These are phyloP conservation scores for Ustulina deusta DNA, from an alignment of 2,329 filamentous ascomycete species.

Conservation along the genomic window DNA sequence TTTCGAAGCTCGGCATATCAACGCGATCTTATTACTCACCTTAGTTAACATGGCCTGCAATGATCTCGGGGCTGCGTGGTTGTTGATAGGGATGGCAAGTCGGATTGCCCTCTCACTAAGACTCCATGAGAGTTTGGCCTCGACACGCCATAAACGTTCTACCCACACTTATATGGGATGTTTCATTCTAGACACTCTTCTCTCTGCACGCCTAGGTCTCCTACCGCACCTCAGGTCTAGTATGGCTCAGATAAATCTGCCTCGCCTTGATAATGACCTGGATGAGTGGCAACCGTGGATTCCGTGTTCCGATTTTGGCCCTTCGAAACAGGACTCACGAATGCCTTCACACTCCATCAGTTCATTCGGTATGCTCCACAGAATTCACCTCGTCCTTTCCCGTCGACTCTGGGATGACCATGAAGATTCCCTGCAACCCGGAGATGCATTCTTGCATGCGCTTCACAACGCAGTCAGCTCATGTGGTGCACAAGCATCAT, in stretches of 20 bases:
- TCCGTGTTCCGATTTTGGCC: constrained; percentile 59
- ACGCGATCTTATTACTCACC: constrained; percentile 69
- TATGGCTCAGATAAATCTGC: constrained; percentile 59
- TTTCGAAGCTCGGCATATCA: constrained; percentile 65
- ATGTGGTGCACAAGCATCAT: constrained; percentile 24
- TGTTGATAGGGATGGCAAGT: constrained; percentile 73
- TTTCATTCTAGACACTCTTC: constrained; percentile 70
- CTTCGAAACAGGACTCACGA: constrained; percentile 33
- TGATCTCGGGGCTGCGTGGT: constrained; percentile 70
- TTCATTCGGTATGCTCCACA: constrained; percentile 41
- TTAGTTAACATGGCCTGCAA: constrained; percentile 72
- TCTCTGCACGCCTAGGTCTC: constrained; percentile 64
- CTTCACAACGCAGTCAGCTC: constrained; percentile 36
- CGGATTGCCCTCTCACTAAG: constrained; percentile 62
- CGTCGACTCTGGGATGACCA: constrained; percentile 21
- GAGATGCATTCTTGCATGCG: constrained; percentile 34
- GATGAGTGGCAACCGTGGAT: constrained; percentile 83
- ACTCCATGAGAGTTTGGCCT: constrained; percentile 50
- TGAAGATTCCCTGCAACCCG: constrained; percentile 6
- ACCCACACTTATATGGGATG: constrained; percentile 67
- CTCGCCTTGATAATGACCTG: constrained; percentile 71
- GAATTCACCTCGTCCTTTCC: constrained; percentile 40
- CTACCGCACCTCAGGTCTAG: constrained; percentile 62
- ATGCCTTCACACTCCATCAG: constrained; percentile 45
- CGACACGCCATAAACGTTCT: constrained; percentile 42